Conservation (phyloP, 495 filamentous ascomycete genomes). For the Penicillium bialowiezense region DNA sequence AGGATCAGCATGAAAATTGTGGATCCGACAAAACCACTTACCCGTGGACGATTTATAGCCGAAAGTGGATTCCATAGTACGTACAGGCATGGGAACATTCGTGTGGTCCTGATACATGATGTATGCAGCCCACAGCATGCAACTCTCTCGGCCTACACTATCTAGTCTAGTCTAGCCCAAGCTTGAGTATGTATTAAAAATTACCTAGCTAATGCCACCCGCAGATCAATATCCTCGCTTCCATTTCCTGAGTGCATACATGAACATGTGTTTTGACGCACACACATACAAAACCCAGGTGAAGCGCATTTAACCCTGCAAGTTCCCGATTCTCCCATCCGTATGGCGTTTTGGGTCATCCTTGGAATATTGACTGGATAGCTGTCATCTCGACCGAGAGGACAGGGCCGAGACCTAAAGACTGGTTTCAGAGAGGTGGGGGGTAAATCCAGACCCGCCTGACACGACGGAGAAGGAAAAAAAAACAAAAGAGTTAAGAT, state of each 20-base stretch:
- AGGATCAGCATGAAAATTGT: neutral
- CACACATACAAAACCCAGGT: neutral
- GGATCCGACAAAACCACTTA: too few species aligned
- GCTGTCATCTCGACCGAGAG: conserved; percentile 5
- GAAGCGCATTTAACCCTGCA: neutral
- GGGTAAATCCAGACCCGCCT: conserved; percentile 3
- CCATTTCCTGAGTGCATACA: neutral
- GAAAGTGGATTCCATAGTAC: too few species aligned
- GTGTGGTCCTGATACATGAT: neutral
- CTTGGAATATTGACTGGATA: conserved; percentile 9
- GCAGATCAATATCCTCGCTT: conserved; percentile 13
- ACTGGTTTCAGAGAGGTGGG: conserved; percentile 1
- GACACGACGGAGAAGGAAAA: neutral
- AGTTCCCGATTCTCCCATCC: neutral
- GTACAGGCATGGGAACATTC: conserved; percentile 5
- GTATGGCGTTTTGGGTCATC: neutral
- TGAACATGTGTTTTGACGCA: neutral
- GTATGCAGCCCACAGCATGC: neutral
- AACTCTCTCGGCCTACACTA: neutral
- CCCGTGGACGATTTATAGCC: too few species aligned
- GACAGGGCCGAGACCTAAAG: conserved; percentile 3
- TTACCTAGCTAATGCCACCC: neutral
- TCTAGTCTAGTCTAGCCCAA: conserved; percentile 4
- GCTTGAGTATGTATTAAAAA: too few species aligned
- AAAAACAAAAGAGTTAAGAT: neutral